A percentile compares a stretch with the other conserved stretches of the same genome.
Conservation (phyloP, 371 early-diverging fungal genomes). For the Syncephalastrum contaminatum region DNA sequence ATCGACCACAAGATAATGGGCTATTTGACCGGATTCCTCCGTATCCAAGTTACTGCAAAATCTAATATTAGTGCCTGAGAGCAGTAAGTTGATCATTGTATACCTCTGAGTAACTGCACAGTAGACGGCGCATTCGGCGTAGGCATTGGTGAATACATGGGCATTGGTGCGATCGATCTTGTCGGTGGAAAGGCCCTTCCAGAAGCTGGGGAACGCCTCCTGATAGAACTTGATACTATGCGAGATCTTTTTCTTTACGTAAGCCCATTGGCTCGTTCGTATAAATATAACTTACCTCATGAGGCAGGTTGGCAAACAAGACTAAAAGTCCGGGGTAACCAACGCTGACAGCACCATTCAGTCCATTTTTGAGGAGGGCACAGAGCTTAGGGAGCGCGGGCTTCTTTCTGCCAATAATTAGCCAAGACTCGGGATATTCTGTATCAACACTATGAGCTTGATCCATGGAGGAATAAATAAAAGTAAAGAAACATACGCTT, state of each 20-base stretch:
- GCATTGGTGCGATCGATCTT: constrained; percentile 55
- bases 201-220: constrained; percentile 67
- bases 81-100: constrained; percentile 1
- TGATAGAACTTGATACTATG: constrained; percentile 47
- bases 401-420: constrained; percentile 60
- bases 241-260: constrained; percentile 18
- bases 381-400: constrained; percentile 63
- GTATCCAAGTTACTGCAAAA: not conserved
- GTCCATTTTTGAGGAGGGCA: constrained; percentile 62
- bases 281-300: constrained; percentile 31
- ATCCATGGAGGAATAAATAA: constrained; percentile 7
- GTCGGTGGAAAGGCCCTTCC: constrained; percentile 59
- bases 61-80: too few relatives aligned
- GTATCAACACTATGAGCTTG: constrained; percentile 4
- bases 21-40: not conserved
- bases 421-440: constrained; percentile 71
- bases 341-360: constrained; percentile 60
- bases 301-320: constrained; percentile 58
- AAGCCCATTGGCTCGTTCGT: constrained; percentile 3
- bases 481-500: constrained; percentile 51
- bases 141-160: constrained; percentile 58
- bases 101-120: constrained; percentile 52
- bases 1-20: constrained; percentile 1
- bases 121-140: constrained; percentile 59
- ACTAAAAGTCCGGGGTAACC: constrained; percentile 76